Evolutionary conservation across 202 grass and related monocot genomes (phyloP).

Genomic region (Carex sylvatica): DNA sequence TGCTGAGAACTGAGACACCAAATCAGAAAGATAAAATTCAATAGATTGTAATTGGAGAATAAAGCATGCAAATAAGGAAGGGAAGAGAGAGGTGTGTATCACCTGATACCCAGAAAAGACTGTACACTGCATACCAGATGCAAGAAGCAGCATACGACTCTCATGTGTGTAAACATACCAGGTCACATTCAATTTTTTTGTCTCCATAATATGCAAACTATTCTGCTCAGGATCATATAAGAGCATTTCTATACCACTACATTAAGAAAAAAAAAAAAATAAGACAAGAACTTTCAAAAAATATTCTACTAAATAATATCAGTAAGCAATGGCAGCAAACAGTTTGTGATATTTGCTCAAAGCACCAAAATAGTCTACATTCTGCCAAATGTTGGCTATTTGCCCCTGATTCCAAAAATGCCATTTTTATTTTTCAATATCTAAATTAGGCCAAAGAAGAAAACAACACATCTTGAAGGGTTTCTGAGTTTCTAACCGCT

Average conservation of each 20-base stretch:
- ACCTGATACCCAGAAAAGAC: slow-evolving; percentile 88
- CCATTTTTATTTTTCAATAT: not conserved
- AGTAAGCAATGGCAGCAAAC: not conserved
- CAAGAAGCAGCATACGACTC: slow-evolving; percentile 94
- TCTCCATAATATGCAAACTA: slow-evolving; percentile 60
- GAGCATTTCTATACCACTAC: slow-evolving; percentile 84
- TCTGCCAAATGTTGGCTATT: not conserved
- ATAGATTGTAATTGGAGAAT: not conserved
- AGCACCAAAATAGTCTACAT: not conserved
- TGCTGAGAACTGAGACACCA: slow-evolving; percentile 63
- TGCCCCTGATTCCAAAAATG: not conserved
- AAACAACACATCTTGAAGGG: not conserved
- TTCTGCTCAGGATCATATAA: slow-evolving; percentile 76
- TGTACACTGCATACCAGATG: slow-evolving; percentile 89
- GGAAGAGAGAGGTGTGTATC: slow-evolving; percentile 20
- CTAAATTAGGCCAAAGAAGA: not conserved
- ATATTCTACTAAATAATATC: not conserved
- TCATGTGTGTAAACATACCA: slow-evolving; percentile 98
- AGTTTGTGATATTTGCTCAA: not conserved
- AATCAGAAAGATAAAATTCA: slow-evolving; percentile 12
- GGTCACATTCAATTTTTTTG: slow-evolving; percentile 68
- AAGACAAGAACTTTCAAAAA: not conserved
- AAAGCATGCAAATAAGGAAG: slow-evolving; percentile 4
- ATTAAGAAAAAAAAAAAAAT: slow-evolving; percentile 19
- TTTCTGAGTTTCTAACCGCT: not conserved